Conservation (phyloP, 1,284 basidiomycete genomes). For the Volvariella volvacea region DNA sequence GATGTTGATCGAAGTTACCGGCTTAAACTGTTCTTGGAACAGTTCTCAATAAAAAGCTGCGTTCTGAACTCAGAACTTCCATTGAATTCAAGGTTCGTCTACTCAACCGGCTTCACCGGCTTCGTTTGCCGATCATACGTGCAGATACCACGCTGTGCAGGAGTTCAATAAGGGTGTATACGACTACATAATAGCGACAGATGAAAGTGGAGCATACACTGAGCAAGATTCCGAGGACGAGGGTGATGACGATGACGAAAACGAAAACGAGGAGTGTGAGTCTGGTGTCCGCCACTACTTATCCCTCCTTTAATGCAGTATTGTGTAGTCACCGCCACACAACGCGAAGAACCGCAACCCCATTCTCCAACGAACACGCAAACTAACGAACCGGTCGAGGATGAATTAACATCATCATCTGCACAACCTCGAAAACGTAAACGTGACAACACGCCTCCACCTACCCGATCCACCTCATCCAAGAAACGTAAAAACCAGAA, state of each 20-base stretch:
- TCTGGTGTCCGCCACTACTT: slow-evolving; percentile 2
- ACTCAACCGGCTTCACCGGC: background rate
- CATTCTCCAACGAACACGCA: slow-evolving; percentile 1
- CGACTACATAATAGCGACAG: slow-evolving; percentile 98
- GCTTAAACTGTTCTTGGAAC: slow-evolving; percentile 94
- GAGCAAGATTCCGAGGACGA: slow-evolving; percentile 45
- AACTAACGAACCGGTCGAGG: no score
- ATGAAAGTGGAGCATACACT: slow-evolving; percentile 64
- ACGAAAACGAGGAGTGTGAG: slow-evolving; percentile 41
- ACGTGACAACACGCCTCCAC: background rate
- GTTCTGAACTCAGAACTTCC: slow-evolving; percentile 97
- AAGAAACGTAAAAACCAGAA: slow-evolving; percentile 25
- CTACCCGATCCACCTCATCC: slow-evolving; percentile 4
- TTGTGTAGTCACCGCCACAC: slow-evolving; percentile 45
- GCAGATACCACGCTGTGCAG: slow-evolving; percentile 92
- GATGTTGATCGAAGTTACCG: slow-evolving; percentile 93
- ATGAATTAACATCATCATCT: no score
- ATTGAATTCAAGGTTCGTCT: slow-evolving; percentile 74
- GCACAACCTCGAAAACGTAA: slow-evolving; percentile 6
- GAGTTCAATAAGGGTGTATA: slow-evolving; percentile 99
- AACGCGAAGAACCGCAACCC: slow-evolving; percentile 39
- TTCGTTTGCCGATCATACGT: slow-evolving; percentile 1
- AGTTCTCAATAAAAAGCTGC: slow-evolving; percentile 95
- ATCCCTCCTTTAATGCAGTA: slow-evolving; percentile 4
- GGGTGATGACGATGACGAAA: slow-evolving; percentile 25